phyloP scores from a whole-genome alignment of 371 early-diverging fungal species.

The Capillidium heterosporum region DNA sequence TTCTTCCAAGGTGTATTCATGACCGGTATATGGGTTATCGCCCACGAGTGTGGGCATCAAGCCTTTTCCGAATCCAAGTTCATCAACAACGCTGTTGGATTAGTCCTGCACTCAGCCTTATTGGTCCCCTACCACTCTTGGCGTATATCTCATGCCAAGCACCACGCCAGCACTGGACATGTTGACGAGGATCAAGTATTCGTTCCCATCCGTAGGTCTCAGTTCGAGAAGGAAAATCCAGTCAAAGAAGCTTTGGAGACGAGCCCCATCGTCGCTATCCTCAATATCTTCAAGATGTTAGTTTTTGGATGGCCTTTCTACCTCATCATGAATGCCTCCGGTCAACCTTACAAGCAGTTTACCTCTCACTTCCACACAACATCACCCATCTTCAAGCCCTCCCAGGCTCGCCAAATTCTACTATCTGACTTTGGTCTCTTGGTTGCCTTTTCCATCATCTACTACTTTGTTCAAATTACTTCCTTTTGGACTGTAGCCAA shows the following conservation, averaged over 20 bases:
- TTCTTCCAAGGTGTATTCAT: conserved; percentile 54
- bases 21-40: conserved; percentile 78
- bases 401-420: conserved; percentile 41
- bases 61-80: conserved; percentile 56
- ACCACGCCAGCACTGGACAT: conserved; percentile 70
- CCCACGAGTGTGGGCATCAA: conserved; percentile 77
- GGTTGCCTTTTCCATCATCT: conserved; percentile 25
- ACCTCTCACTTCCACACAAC: conserved; percentile 67
- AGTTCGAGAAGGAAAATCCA: conserved; percentile 20
- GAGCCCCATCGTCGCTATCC: conserved; percentile 16
- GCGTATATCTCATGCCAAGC: conserved; percentile 53
- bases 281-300: conserved; percentile 36
- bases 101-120: conserved; percentile 57
- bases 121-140: conserved; percentile 73
- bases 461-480: conserved; percentile 16
- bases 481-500: conserved; percentile 38
- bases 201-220: conserved; percentile 46
- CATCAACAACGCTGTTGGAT: conserved; percentile 65
- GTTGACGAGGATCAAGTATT: conserved; percentile 78
- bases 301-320: conserved; percentile 75
- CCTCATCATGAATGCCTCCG: conserved; percentile 47
- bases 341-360: conserved; percentile 49
- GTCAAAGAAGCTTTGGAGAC: conserved; percentile 12
- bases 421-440: conserved; percentile 48
- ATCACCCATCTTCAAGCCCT: conserved; percentile 50